Base-by-base conservation (phyloP, 2,329 filamentous ascomycete species). In the Proliferodiscus dingleyae region DNA sequence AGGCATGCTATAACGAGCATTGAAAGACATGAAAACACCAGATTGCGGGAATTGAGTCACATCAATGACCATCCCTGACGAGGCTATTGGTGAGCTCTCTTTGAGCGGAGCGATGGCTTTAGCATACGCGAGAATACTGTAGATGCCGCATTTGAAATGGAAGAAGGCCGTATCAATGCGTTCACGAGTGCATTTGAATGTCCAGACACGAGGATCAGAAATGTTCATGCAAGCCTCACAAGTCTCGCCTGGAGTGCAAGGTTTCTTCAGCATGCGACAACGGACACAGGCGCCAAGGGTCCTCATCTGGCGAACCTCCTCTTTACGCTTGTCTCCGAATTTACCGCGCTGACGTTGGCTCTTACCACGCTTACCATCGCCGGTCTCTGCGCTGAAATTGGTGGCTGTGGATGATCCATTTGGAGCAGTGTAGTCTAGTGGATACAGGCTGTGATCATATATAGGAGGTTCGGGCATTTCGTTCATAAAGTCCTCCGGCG, bases 231-330 rank as follows among this genome's bases (percentile, higher is more conserved):
- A 85, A 1, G 80, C 79, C 43, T 77, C 73, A 53, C 81, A 85
- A 0, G 80, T 80, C 5, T 72, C 76, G 24, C 78, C 80, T 47
- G 73, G 75, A n/a, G 78, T 80, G 56, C 81, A 85, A 1, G 78
- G 81, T 65, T 85, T 85, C 46, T 80, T 73, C 28, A 85, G 64
- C 50, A 84, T 83, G 29, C 80, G 73, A 57, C 81, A 85, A 36
- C 81, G 70, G 42, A 83, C 81, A 54, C 81, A 85, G 10, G 81
- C 80, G 5, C 81, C 81, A 28, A 80, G 73, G 55, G 80, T 80
- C 19, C 81, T 75, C 18, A 84, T 77, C 51, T 80, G 77, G 53
- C 82, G 78, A 2, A 85, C 80, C 57, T 84, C 77, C 58, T 78
- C 81, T 18, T 81, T 71, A n/a, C 81, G 71, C 1, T 67, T 67